Base-by-base conservation (phyloP, 177 flowering plant genomes). In the Telopea speciosissima region DNA sequence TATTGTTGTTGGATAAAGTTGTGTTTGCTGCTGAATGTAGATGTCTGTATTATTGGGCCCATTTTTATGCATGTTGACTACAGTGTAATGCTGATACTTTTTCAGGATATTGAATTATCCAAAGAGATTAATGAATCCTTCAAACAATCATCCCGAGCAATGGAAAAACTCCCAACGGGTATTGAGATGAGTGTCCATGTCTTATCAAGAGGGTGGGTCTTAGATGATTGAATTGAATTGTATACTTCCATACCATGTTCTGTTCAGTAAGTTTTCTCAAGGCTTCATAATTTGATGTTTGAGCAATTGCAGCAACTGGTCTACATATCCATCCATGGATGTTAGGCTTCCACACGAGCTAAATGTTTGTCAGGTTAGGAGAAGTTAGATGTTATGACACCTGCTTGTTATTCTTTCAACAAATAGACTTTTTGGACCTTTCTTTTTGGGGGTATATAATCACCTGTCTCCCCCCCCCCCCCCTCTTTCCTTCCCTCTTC, bases 281-380 rank as follows among this genome's bases (percentile, higher is more conserved):
- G n/a, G n/a, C n/a, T n/a, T n/a, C 3, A 6, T 36, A 36, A 36
- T 36, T 36, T 36, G 40, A 36, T 36, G 40, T 36, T 36, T 36
- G 40, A 6, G 6, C 40, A 36, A 36, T 36, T 79, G 68, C 84
- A 88, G 92, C 75, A 85, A 89, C 81, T 89, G 93, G 93, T 90
- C 93, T n/a, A 89, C 93, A 63, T 87, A 90, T 77, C 95, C 95
- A 5, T 92, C 90, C 8, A 90, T 90, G 95, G 90, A 87, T 82
- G 84, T 88, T 66, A 83, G 89, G 73, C 92, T 90, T 67, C 95
- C 95, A 24, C 95, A 87, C 83, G 95, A 90, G 66, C 77, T 90
- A 72, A 88, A 87, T 81, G 89, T 86, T 3, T 90, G 88, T 68
- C 96, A 90, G 92, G 96, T 90, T 66, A 40, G 76, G 17, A 31